Evolutionary conservation across 768 basidiomycete species (phyloP), one percentile per base, ranked within the genome.

Genomic region (Hydnum rufescens): DNA sequence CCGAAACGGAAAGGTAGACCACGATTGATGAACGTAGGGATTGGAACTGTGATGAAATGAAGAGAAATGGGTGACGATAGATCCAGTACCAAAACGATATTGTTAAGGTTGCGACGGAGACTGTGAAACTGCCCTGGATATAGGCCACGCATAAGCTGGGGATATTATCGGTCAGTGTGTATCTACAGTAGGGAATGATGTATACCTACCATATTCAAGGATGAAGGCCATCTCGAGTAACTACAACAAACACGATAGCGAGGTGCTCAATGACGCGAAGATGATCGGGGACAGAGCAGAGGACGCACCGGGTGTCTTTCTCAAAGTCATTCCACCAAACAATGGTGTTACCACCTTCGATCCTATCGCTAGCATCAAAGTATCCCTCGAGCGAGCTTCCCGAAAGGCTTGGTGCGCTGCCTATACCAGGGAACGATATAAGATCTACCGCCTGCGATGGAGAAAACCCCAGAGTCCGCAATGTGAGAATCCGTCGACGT

Each of bases 281-380:
- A 30, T 34, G 4, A 31, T 36, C 3, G 54, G 55, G 58, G 60
- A 62, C 1, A 34, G 49, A 44, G 60, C 36, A n/a, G 6, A 69
- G 55, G 66, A 87, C 70, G 77, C 70, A 36, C 66, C 69, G n/a
- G n/a, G n/a, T n/a, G 64, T 97, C 95, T 57, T 76, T 82, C 66
- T 86, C 81, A 19, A 97, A 65, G 61, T 99, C 80, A 63, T 97
- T 99, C 80, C 82, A 84, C 76, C 85, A 97, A 0, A 79, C 61
- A 34, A 92, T 72, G 3, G 82, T 71, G 32, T 66, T 71, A 0
- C 80, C 87, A 1, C 74, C 86, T 62, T 99, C 95, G 2, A 62
- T 60, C 18, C 85, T 69, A 64, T 99, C 93, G 54, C 83, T 88
- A 1, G 89, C 82, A 64, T 97, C 95, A 53, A 93, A 81, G n/a